Evolutionary conservation across 164 flowering plant genomes (phyloP).

Genomic region (Aristolochia californica): DNA sequence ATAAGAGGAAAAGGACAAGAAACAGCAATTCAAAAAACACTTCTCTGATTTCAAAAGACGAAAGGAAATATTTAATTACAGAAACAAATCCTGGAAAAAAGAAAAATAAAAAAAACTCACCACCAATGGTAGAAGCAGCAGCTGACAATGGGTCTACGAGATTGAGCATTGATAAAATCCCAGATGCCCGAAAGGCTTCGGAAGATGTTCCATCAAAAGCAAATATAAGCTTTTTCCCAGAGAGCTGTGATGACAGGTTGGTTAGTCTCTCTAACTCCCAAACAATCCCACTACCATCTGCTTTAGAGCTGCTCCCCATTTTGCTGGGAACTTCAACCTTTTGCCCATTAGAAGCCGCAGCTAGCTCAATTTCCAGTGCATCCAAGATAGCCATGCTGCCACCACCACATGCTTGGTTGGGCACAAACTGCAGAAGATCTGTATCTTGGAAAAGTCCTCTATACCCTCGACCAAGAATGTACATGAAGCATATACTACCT

Average conservation of each 20-base stretch:
- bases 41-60: no score
- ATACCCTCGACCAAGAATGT: slow-evolving; percentile 94
- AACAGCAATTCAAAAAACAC: background rate
- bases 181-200: slow-evolving; percentile 62
- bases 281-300: slow-evolving; percentile 94
- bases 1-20: slow-evolving; percentile 10
- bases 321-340: slow-evolving; percentile 51
- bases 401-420: slow-evolving; percentile 97
- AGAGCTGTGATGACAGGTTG: slow-evolving; percentile 71
- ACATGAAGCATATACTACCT: slow-evolving; percentile 93
- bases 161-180: slow-evolving; percentile 74
- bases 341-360: slow-evolving; percentile 47
- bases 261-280: slow-evolving; percentile 91
- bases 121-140: slow-evolving; percentile 99
- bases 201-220: slow-evolving; percentile 96
- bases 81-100: background rate
- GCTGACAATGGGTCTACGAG: slow-evolving; percentile 96
- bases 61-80: background rate
- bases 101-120: slow-evolving; percentile 26
- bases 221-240: slow-evolving; percentile 94
- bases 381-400: slow-evolving; percentile 97
- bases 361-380: slow-evolving; percentile 69
- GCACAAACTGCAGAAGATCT: slow-evolving; percentile 81
- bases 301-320: slow-evolving; percentile 36
- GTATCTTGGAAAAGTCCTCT: slow-evolving; percentile 98